These are phyloP conservation scores for Sporothrix euskadiensis DNA, from an alignment of 2,329 filamentous ascomycete genomes.

Conservation along the genomic window DNA sequence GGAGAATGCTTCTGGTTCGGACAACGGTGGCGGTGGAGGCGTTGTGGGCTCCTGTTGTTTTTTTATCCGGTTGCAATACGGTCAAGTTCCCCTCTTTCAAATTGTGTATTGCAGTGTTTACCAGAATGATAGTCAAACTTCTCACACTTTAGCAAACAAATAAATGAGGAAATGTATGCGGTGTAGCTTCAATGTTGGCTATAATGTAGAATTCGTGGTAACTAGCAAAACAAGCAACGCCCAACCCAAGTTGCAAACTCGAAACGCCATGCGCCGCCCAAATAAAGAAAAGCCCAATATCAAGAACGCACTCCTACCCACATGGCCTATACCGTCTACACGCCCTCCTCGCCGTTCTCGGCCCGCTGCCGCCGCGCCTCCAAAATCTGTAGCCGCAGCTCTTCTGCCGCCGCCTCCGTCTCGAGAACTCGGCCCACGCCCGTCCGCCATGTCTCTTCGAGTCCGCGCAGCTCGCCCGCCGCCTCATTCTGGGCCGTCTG, in stretches of 20 bases:
- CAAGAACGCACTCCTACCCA: not conserved
- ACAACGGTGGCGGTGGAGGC: not conserved
- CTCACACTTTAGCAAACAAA: not conserved
- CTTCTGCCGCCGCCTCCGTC: constrained; percentile 81
- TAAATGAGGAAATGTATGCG: not conserved
- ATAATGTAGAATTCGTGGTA: not conserved
- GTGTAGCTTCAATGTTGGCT: not conserved
- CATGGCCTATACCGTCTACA: not conserved
- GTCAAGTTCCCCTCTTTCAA: not conserved
- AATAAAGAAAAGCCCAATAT: not conserved
- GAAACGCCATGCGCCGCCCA: constrained; percentile 2
- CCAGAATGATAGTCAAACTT: not conserved
- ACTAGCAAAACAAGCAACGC: not conserved
- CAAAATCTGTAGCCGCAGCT: constrained; percentile 65
- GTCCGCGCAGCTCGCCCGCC: constrained; percentile 67
- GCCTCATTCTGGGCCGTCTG: constrained; percentile 69
- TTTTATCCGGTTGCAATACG: not conserved
- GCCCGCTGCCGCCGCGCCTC: constrained; percentile 55
- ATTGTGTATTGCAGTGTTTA: not conserved
- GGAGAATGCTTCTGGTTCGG: not conserved
- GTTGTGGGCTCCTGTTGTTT: not conserved
- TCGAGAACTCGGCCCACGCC: constrained; percentile 80
- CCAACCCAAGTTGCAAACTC: not conserved
- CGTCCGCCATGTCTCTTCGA: constrained; percentile 74
- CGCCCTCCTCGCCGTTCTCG: constrained; percentile 15